phyloP scores from a whole-genome alignment of 208 protist species.

The Leishmania lainsoni region DNA sequence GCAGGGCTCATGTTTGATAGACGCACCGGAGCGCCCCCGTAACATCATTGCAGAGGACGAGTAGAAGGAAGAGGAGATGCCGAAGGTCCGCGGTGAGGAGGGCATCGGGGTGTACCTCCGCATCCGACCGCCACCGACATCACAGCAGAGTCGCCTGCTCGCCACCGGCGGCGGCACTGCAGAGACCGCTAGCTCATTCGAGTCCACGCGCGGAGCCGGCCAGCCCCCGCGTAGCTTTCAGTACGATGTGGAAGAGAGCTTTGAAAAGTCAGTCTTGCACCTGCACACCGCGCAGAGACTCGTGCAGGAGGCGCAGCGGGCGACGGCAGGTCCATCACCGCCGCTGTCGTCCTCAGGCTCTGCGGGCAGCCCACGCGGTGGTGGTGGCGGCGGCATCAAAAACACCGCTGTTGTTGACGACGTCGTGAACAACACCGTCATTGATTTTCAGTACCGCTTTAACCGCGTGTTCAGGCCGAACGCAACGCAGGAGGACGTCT shows the following conservation, averaged over 20 bases:
- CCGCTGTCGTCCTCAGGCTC: neutral
- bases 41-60: neutral
- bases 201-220: neutral
- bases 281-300: conserved; percentile 26
- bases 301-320: conserved; percentile 30
- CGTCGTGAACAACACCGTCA: conserved; percentile 75
- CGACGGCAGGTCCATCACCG: conserved; percentile 6
- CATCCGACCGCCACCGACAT: conserved; percentile 62
- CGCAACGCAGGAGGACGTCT: conserved; percentile 81
- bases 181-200: neutral
- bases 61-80: neutral
- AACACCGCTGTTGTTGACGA: conserved; percentile 26
- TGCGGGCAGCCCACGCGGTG: neutral
- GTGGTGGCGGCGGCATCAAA: neutral
- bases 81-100: conserved; percentile 34
- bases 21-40: neutral
- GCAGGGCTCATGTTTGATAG: neutral
- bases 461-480: conserved; percentile 77
- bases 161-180: conserved; percentile 7
- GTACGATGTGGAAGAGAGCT: conserved; percentile 32
- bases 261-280: conserved; percentile 24
- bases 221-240: conserved; percentile 8
- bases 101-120: conserved; percentile 82
- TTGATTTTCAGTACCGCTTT: conserved; percentile 77
- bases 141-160: conserved; percentile 59